These are phyloP conservation scores for Striga asiatica DNA, from an alignment of 257 asterid genomes.

Conservation along the genomic window DNA sequence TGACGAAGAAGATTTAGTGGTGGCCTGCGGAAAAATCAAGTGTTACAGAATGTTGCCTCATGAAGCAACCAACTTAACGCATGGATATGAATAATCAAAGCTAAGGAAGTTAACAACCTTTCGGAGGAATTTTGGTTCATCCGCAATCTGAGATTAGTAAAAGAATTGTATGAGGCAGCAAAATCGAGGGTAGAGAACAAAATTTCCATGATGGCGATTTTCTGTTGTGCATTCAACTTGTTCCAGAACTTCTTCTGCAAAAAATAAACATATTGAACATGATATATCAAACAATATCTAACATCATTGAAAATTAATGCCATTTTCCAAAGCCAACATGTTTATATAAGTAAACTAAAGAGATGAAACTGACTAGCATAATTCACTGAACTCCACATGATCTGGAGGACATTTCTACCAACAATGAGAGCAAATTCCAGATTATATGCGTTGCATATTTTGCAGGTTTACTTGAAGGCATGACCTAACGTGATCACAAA, in stretches of 20 bases:
- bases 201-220: conserved; percentile 74
- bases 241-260: conserved; percentile 88
- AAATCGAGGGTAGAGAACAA: conserved; percentile 81
- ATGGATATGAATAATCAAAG: conserved; percentile 5
- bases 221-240: conserved; percentile 68
- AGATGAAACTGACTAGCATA: not conserved
- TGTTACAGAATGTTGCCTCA: conserved; percentile 4
- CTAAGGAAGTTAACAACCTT: conserved; percentile 38
- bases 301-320: conserved; percentile 13
- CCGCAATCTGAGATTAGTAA: conserved; percentile 70
- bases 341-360: not conserved
- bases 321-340: conserved; percentile 10
- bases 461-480: conserved; percentile 11
- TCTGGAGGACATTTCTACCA: conserved; percentile 4
- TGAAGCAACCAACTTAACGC: conserved; percentile 11
- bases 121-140: conserved; percentile 78
- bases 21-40: conserved; percentile 41
- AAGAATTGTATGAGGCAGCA: conserved; percentile 95
- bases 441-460: conserved; percentile 1
- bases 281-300: conserved; percentile 6
- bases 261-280: conserved; percentile 16
- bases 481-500: conserved; percentile 9
- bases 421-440: conserved; percentile 5
- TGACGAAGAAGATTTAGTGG: conserved; percentile 97
- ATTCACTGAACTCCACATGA: conserved; percentile 4